Evolutionary conservation across 352 stramenopile species (phyloP).

Genomic region (Globisporangium nagaii): DNA sequence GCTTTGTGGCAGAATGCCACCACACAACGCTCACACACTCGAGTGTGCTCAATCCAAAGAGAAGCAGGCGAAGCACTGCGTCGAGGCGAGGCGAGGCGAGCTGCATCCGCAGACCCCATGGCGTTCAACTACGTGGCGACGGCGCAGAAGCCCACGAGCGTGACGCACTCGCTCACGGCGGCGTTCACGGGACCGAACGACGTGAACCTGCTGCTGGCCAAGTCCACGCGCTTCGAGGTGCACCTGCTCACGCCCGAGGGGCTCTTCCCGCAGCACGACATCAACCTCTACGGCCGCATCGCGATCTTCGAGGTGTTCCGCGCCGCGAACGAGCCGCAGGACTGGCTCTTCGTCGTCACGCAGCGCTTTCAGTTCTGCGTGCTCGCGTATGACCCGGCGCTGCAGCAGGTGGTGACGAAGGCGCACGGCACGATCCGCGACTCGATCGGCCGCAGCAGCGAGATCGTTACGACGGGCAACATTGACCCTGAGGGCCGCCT

Average conservation of each 20-base stretch:
- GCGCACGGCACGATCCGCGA: constrained; percentile 84
- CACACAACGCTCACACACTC: too few species aligned
- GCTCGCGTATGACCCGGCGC: constrained; percentile 67
- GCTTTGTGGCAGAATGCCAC: too few species aligned
- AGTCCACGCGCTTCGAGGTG: constrained; percentile 87
- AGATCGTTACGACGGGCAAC: constrained; percentile 86
- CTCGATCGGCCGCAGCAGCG: constrained; percentile 81
- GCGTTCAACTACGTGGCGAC: constrained; percentile 92
- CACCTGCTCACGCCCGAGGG: constrained; percentile 84
- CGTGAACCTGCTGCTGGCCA: constrained; percentile 88
- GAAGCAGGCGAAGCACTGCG: too few species aligned
- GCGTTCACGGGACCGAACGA: constrained; percentile 84
- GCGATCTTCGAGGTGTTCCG: constrained; percentile 85
- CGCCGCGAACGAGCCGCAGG: constrained; percentile 58
- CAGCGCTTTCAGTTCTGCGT: constrained; percentile 90
- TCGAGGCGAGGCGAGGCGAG: too few species aligned
- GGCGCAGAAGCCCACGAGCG: constrained; percentile 90
- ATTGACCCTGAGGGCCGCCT: constrained; percentile 81
- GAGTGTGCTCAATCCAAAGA: too few species aligned
- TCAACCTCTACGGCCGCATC: constrained; percentile 85
- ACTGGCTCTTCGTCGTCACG: constrained; percentile 88
- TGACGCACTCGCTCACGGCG: constrained; percentile 90
- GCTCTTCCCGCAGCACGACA: constrained; percentile 79
- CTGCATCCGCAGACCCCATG: too few species aligned
- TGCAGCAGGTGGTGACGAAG: constrained; percentile 77